phyloP scores from a whole-genome alignment of 129 eudicot species.

The Glebionis coronaria region DNA sequence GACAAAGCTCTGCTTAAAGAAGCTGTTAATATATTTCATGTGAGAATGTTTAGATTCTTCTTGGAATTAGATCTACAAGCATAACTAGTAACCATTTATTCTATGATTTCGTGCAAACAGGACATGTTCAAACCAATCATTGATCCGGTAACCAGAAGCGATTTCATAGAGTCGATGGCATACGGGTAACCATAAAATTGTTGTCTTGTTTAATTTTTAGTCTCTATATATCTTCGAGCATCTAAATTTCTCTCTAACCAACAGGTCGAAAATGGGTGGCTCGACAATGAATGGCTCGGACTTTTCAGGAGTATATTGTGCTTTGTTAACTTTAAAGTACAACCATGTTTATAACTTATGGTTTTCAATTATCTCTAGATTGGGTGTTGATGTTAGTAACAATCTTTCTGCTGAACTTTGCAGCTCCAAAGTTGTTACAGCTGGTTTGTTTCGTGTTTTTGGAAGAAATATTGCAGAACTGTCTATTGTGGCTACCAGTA shows the following conservation, averaged over 20 bases:
- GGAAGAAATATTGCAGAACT: slow-evolving; percentile 79
- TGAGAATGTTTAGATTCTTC: too few species aligned
- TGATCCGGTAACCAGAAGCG: too few species aligned
- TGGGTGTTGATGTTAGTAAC: background rate
- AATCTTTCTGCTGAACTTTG: slow-evolving; percentile 22
- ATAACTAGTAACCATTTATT: too few species aligned
- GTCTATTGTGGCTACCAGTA: slow-evolving; percentile 77
- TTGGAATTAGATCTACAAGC: too few species aligned
- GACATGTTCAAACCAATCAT: too few species aligned
- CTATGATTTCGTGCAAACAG: too few species aligned
- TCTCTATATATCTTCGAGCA: background rate
- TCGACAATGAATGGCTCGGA: slow-evolving; percentile 29
- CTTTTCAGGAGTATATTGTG: slow-evolving; percentile 79
- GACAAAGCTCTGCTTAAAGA: background rate
- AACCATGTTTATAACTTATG: slow-evolving; percentile 2
- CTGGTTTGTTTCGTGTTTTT: slow-evolving; percentile 70
- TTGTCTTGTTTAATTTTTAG: background rate
- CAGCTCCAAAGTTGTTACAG: slow-evolving; percentile 76
- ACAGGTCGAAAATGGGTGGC: slow-evolving; percentile 46
- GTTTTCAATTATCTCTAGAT: background rate
- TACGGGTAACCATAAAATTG: background rate
- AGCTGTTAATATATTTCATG: too few species aligned
- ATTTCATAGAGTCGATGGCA: too few species aligned
- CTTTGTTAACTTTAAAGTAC: slow-evolving; percentile 65
- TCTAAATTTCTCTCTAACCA: slow-evolving; percentile 23